These are phyloP conservation scores for Aurantiochytrium sp. DNA, from an alignment of 108 stramenopile genomes.

Conservation along the genomic window DNA sequence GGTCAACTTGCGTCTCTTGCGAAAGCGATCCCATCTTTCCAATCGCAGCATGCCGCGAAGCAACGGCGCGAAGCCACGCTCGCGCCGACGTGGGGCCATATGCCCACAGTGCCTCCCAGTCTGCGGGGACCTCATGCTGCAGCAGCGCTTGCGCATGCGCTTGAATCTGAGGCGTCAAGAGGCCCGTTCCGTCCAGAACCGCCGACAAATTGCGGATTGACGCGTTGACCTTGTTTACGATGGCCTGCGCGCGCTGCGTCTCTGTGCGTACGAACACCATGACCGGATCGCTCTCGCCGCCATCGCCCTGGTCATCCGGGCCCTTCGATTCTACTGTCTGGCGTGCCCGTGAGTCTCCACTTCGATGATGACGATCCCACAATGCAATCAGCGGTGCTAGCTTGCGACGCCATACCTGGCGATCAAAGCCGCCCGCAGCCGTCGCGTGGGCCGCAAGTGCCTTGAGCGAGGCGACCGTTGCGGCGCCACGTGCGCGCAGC, in stretches of 20 bases:
- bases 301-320: not conserved
- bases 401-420: conserved; percentile 31
- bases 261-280: not conserved
- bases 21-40: conserved; percentile 17
- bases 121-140: not conserved
- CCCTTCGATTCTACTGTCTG: not conserved
- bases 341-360: not conserved
- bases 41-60: conserved; percentile 33
- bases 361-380: conserved; percentile 32
- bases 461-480: conserved; percentile 11
- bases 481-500: conserved; percentile 36
- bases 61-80: conserved; percentile 38
- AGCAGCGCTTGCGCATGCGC: not conserved
- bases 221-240: conserved; percentile 29
- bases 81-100: conserved; percentile 26
- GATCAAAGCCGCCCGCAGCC: conserved; percentile 22
- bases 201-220: not conserved
- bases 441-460: not conserved
- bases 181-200: conserved; percentile 8
- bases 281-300: not conserved
- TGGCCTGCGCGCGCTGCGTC: conserved; percentile 27
- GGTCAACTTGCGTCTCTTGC: conserved; percentile 25
- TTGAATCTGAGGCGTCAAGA: not conserved
- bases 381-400: conserved; percentile 38
- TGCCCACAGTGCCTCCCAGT: not conserved